Evolutionary conservation across 805 yeast genomes (phyloP), one percentile per base, ranked within the genome.

Genomic region (Ogataea ramenticola): DNA sequence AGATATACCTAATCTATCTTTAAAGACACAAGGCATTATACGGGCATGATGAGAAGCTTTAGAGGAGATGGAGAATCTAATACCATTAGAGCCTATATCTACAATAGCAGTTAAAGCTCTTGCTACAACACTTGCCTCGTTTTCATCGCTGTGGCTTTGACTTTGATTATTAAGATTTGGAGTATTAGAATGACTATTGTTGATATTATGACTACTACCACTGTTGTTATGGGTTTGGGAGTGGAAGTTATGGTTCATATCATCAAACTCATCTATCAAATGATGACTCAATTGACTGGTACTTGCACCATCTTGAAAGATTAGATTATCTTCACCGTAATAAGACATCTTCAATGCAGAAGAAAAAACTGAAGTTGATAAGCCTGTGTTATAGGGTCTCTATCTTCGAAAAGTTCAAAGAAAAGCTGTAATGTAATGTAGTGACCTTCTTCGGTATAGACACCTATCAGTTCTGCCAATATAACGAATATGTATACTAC

Each of bases 71-170:
- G 86, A 77, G 55, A 85, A 82, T 42, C 90, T 66, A 39, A 84
- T 74, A 33, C 87, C 90, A 55, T 82, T 81, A 17, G 90, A 80
- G 9, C 90, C 91, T 19, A 85, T 80, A 58, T 85, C 90, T 3
- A 82, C 88, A 39, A 84, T 77, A 9, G 82, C 88, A 16, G 75
- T 71, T 30, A 79, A 56, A 6, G 80, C 75, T 51, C 81, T 64
- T 2, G 79, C 80, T 10, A 77, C 80, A 3, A 77, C 72, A 16
- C 74, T 77, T 1, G 80, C 75, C 53, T 75, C 82, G 36, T 67
- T 67, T 41, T 66, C 69, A 16, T 49, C 43, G 16, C 49, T 16
- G 26, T 51, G 48, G 2, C 48, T 43, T 22, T 17, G 12, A 22
- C 39, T 19, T 19, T 24, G 15, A 17, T 12, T 12, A 37, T 26